These are phyloP conservation scores for Hemisphaericaspora xylofermentans DNA, from an alignment of 1,139 yeast genomes.

Conservation along the genomic window DNA sequence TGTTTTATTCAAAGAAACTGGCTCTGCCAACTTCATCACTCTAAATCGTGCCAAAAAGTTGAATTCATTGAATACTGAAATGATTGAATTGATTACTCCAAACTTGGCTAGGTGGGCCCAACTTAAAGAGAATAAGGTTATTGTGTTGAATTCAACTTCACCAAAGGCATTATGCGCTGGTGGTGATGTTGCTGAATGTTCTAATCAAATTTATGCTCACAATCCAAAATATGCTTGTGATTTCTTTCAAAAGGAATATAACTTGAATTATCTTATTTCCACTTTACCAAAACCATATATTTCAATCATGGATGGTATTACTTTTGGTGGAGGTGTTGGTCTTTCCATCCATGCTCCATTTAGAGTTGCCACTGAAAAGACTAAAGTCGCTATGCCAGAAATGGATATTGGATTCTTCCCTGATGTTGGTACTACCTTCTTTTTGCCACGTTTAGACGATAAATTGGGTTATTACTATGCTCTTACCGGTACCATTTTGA, in stretches of 20 bases:
- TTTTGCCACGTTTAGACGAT: conserved; percentile 79
- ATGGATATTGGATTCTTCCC: conserved; percentile 96
- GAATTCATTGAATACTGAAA: conserved; percentile 78
- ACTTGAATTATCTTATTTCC: conserved; percentile 74
- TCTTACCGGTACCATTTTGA: conserved; percentile 76
- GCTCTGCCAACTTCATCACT: conserved; percentile 71
- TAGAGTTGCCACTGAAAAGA: conserved; percentile 86
- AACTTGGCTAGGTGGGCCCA: conserved; percentile 76
- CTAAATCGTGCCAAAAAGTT: conserved; percentile 81
- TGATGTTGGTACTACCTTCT: conserved; percentile 92
- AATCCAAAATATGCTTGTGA: conserved; percentile 54
- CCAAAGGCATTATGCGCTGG: conserved; percentile 79
- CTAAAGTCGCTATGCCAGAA: conserved; percentile 96
- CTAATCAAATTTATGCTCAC: conserved; percentile 48
- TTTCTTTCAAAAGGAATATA: conserved; percentile 80
- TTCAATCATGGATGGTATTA: conserved; percentile 85
- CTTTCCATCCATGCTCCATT: conserved; percentile 90
- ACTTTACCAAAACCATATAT: conserved; percentile 84
- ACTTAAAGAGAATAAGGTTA: conserved; percentile 59
- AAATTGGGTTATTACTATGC: conserved; percentile 84
- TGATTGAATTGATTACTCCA: conserved; percentile 75
- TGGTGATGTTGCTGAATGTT: conserved; percentile 87
- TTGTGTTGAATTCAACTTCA: conserved; percentile 70
- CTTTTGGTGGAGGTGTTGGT: conserved; percentile 99
- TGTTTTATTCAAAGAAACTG: conserved; percentile 62